A percentile compares a stretch with the other conserved stretches of the same genome.
phyloP scores from a whole-genome alignment of 768 basidiomycete species.

The Tulasnella sp. region DNA sequence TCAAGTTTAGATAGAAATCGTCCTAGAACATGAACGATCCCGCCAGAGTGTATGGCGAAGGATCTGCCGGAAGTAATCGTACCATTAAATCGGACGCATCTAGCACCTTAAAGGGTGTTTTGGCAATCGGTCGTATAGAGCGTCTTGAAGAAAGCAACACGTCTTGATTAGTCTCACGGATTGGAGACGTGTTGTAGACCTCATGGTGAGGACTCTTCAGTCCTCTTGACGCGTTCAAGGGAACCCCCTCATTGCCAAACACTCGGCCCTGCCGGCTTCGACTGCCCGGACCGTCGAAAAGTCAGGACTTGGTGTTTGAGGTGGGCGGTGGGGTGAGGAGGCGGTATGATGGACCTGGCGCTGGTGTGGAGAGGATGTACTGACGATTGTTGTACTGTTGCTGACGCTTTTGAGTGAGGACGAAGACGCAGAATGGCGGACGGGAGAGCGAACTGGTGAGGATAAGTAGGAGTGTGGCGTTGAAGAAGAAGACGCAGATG shows the following conservation, averaged over 20 bases:
- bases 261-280: background rate
- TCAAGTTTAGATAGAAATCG: conserved; percentile 96
- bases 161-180: conserved; percentile 70
- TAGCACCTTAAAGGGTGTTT: conserved; percentile 93
- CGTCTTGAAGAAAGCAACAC: conserved; percentile 80
- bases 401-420: background rate
- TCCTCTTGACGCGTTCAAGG: conserved; percentile 24
- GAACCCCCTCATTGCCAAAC: conserved; percentile 4
- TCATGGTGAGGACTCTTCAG: conserved; percentile 83
- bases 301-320: conserved; percentile 5
- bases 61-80: conserved; percentile 18
- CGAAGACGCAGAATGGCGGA: background rate
- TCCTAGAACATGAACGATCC: conserved; percentile 37
- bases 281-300: conserved; percentile 12
- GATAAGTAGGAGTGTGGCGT: conserved; percentile 27
- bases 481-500: conserved; percentile 23
- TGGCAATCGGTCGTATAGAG: conserved; percentile 73
- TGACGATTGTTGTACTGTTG: background rate
- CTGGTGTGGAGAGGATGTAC: conserved; percentile 10
- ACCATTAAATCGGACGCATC: conserved; percentile 90
- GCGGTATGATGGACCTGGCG: conserved; percentile 17
- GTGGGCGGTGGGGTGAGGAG: conserved; percentile 13
- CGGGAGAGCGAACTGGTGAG: conserved; percentile 11
- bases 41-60: background rate
- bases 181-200: conserved; percentile 84